Percentiles rank a stretch among this genome's conserved stretches.
Conservation (phyloP, 352 stramenopile species). For the Phytopythium litorale region DNA sequence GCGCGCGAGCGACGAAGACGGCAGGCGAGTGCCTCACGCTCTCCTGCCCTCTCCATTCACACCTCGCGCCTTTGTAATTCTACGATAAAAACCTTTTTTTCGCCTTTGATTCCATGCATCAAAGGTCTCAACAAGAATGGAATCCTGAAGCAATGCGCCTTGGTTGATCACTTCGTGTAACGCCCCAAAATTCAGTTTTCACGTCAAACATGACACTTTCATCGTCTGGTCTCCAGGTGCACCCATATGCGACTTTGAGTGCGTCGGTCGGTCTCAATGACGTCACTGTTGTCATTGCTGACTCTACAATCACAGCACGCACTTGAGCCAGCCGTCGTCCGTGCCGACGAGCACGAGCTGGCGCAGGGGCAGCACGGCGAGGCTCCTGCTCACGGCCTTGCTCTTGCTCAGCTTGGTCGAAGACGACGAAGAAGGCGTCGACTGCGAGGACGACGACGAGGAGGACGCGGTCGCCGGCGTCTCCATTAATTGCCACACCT, state of each 20-base stretch:
- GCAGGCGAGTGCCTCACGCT: neutral
- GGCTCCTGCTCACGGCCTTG: conserved; percentile 30
- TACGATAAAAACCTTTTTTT: conserved; percentile 2
- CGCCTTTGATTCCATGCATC: neutral
- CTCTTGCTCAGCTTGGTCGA: conserved; percentile 39
- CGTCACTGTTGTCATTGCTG: no score
- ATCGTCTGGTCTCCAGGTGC: no score
- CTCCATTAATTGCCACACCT: conserved; percentile 51
- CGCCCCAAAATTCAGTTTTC: neutral
- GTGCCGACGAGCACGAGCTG: conserved; percentile 57
- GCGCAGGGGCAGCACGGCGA: conserved; percentile 51
- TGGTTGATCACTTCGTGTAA: neutral
- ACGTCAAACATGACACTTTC: neutral
- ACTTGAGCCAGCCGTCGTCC: conserved; percentile 64
- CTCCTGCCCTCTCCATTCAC: neutral
- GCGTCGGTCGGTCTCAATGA: neutral
- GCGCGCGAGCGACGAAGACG: neutral
- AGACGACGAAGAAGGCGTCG: neutral
- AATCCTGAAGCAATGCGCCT: neutral
- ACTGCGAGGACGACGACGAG: neutral
- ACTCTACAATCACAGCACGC: conserved; percentile 19
- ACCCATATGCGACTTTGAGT: neutral
- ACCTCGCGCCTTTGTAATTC: neutral
- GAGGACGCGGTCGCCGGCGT: conserved; percentile 22
- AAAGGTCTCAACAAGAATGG: neutral